Percentiles rank a stretch among this genome's conserved stretches.
Evolutionary conservation across 2,329 filamentous ascomycete species (phyloP).

Genomic region (Phialemonium atrogriseum): DNA sequence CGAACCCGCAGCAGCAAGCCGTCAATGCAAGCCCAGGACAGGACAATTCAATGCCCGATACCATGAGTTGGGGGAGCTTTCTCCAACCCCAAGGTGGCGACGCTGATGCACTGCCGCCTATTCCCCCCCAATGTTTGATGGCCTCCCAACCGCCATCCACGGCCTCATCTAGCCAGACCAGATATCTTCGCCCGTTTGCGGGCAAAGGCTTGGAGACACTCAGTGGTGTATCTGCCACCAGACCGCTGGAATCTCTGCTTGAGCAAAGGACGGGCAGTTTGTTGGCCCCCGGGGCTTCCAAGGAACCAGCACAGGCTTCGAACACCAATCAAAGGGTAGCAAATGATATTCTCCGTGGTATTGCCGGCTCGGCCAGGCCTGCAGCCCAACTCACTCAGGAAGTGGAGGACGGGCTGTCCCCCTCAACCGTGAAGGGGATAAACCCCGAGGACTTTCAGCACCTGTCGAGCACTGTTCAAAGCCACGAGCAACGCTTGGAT

Average conservation of each 20-base stretch:
- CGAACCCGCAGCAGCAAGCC: constrained; percentile 5
- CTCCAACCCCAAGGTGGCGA: constrained; percentile 29
- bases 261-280: constrained; percentile 17
- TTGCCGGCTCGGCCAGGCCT: too few species aligned
- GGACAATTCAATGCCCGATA: constrained; percentile 46
- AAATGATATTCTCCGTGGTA: too few species aligned
- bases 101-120: constrained; percentile 30
- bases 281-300: not conserved
- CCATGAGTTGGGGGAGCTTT: constrained; percentile 40
- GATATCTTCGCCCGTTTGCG: constrained; percentile 46
- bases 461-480: constrained; percentile 44
- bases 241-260: constrained; percentile 21
- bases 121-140: constrained; percentile 41
- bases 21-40: constrained; percentile 16
- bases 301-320: too few species aligned
- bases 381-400: not conserved
- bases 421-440: not conserved
- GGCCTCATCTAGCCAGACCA: constrained; percentile 39
- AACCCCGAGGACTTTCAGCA: constrained; percentile 29
- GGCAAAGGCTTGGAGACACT: constrained; percentile 49
- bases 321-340: too few species aligned
- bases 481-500: constrained; percentile 58
- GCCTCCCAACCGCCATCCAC: constrained; percentile 40
- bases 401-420: constrained; percentile 1
- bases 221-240: constrained; percentile 27